Evolutionary conservation across 2,329 filamentous ascomycete species (phyloP).

Genomic region (Cladosporium sphaerospermum): DNA sequence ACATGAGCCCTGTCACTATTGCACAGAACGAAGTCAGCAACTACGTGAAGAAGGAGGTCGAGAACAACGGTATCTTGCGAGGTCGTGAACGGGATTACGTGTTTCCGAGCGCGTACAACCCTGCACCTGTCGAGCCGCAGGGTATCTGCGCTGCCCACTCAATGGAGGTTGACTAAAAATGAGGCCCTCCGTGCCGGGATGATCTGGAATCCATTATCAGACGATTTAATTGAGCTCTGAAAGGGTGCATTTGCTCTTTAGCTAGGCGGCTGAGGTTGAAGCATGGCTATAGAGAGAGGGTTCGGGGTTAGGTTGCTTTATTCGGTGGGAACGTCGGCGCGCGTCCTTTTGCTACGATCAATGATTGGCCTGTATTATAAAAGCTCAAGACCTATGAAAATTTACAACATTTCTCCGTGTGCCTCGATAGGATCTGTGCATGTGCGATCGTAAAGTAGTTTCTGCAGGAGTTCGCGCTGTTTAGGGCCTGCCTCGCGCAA

Average conservation of each 20-base stretch:
- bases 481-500: not conserved
- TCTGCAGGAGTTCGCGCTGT: too few relatives aligned
- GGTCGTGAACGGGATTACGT: not conserved
- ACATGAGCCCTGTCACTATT: slow-evolving; percentile 24
- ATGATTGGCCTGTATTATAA: slow-evolving; percentile 14
- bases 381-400: slow-evolving; percentile 12
- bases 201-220: not conserved
- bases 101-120: not conserved
- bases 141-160: slow-evolving; percentile 26
- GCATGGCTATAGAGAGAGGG: not conserved
- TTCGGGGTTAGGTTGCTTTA: not conserved
- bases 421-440: too few relatives aligned
- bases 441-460: too few relatives aligned
- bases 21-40: slow-evolving; percentile 22
- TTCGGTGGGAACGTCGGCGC: slow-evolving; percentile 4
- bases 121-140: slow-evolving; percentile 9
- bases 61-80: slow-evolving; percentile 1
- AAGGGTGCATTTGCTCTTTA: not conserved
- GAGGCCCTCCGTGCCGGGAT: not conserved
- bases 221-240: not conserved
- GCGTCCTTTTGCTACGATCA: slow-evolving; percentile 9
- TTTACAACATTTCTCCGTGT: not conserved
- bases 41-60: slow-evolving; percentile 15
- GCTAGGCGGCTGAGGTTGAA: not conserved
- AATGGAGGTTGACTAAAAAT: slow-evolving; percentile 28